A percentile compares a stretch with the other conserved stretches of the same genome.
phyloP scores from a whole-genome alignment of 23 red algal species.

The Gracilaria gracilis region DNA sequence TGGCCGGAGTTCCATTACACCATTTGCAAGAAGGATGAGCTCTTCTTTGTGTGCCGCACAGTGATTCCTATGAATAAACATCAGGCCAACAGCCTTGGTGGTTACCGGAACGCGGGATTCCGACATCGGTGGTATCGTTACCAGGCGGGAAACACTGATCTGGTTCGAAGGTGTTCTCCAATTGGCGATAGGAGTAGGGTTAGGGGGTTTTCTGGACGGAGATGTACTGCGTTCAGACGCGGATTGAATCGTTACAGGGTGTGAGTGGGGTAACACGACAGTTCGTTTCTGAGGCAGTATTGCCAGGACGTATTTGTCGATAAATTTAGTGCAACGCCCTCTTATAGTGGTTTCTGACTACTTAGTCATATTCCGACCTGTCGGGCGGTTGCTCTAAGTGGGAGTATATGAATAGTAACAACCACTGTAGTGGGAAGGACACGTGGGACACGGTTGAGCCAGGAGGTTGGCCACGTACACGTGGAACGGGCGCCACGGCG shows the following conservation, averaged over 20 bases:
- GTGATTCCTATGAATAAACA: constrained; percentile 6
- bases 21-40: not conserved
- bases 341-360: not conserved
- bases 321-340: not conserved
- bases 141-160: not conserved
- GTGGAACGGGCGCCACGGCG: too few species aligned
- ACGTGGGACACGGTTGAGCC: too few species aligned
- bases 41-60: not conserved
- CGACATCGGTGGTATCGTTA: constrained; percentile 1
- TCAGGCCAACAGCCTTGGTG: not conserved
- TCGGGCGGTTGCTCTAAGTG: not conserved
- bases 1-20: not conserved
- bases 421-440: too few species aligned
- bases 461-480: too few species aligned
- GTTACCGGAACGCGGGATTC: constrained; percentile 5
- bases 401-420: too few species aligned
- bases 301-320: constrained; percentile 8
- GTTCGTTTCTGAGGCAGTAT: not conserved
- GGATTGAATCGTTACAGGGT: constrained; percentile 18
- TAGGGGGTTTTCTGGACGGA: not conserved
- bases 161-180: not conserved
- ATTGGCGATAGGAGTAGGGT: not conserved
- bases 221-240: not conserved
- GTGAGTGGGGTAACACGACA: constrained; percentile 13
- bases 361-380: too few species aligned